phyloP scores from a whole-genome alignment of 1,139 yeast genomes.

The Yamadazyma jaroonii region DNA sequence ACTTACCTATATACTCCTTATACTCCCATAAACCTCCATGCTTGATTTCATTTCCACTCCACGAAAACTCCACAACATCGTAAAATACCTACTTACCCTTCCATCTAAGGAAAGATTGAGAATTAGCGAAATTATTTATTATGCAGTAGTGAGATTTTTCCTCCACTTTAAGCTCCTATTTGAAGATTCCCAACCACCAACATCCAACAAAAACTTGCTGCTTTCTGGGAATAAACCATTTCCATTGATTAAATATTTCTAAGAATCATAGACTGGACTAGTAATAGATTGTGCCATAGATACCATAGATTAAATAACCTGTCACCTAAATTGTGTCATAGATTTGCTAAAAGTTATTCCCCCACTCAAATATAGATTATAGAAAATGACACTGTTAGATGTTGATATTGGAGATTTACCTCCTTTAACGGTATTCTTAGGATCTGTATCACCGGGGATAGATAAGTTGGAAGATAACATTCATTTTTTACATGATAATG shows the following conservation, averaged over 20 bases:
- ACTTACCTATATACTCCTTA: no score
- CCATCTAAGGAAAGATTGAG: neutral
- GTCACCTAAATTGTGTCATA: no score
- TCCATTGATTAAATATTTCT: no score
- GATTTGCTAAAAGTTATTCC: no score
- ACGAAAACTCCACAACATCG: neutral
- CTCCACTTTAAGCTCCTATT: slow-evolving; percentile 9
- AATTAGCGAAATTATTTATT: slow-evolving; percentile 1
- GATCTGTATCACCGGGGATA: slow-evolving; percentile 41
- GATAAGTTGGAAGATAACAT: slow-evolving; percentile 32
- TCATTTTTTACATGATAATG: slow-evolving; percentile 24
- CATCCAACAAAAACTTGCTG: no score
- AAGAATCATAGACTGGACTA: no score
- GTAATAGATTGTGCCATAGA: no score
- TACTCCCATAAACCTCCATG: no score
- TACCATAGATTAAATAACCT: no score
- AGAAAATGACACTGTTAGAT: slow-evolving; percentile 15
- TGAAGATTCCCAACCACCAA: neutral
- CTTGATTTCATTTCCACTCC: no score
- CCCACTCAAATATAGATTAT: neutral
- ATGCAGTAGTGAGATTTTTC: slow-evolving; percentile 8
- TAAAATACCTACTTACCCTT: neutral
- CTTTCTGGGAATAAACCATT: no score
- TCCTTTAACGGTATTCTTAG: slow-evolving; percentile 28
- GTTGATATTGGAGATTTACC: slow-evolving; percentile 19